Conservation (phyloP, 2,329 filamentous ascomycete species). For the Neofusicoccum laricinum region DNA sequence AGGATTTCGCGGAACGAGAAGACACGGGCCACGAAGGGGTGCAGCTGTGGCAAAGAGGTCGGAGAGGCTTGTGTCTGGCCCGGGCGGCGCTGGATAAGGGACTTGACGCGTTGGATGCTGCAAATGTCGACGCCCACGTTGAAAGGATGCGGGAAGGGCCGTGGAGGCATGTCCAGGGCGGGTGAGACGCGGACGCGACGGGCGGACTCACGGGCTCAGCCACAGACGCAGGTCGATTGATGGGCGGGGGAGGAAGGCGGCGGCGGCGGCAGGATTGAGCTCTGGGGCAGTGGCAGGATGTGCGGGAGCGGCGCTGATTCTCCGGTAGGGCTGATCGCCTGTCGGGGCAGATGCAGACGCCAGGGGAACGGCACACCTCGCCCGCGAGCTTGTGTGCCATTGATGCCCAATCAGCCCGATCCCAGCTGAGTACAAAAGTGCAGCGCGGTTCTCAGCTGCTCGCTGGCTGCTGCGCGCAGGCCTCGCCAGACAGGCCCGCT, state of each 20-base stretch:
- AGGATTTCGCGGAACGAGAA: constrained; percentile 13
- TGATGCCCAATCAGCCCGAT: too few relatives aligned
- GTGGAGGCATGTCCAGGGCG: constrained; percentile 37
- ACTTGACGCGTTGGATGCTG: constrained; percentile 64
- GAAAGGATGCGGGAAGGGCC: constrained; percentile 63
- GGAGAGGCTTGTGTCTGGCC: neutral
- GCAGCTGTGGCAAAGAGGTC: neutral
- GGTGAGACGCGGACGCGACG: neutral
- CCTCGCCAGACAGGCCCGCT: too few relatives aligned
- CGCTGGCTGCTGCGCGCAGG: too few relatives aligned
- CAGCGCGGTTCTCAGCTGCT: too few relatives aligned
- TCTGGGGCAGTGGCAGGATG: neutral
- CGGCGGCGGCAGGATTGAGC: too few relatives aligned
- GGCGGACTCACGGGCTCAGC: neutral
- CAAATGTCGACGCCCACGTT: constrained; percentile 79
- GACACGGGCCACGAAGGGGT: neutral
- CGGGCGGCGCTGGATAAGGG: neutral
- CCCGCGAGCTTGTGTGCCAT: too few relatives aligned
- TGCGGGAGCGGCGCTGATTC: neutral
- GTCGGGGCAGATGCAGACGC: too few relatives aligned
- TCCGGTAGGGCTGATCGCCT: neutral
- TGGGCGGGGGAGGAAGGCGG: neutral
- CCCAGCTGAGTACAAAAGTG: too few relatives aligned
- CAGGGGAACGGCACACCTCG: too few relatives aligned
- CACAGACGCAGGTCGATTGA: too few relatives aligned